Percentiles rank a stretch among this genome's conserved stretches.
phyloP scores from a whole-genome alignment of 163 green algal genomes.

The Volvox carteri region DNA sequence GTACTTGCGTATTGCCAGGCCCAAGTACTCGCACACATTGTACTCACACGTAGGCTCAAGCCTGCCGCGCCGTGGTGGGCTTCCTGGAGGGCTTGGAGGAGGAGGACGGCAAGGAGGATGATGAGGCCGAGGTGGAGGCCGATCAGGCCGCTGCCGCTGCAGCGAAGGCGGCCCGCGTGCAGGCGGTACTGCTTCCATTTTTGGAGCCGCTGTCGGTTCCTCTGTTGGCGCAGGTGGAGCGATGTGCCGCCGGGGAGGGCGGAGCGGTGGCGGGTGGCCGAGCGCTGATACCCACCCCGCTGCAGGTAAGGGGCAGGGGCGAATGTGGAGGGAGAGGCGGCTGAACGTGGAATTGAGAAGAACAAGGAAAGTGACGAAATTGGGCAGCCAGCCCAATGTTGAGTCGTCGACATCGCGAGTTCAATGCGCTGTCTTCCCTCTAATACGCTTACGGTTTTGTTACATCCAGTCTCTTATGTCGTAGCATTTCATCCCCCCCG shows the following conservation, averaged over 20 bases:
- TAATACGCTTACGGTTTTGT: no score
- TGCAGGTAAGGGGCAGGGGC: conserved; percentile 6
- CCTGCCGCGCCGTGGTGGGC: conserved; percentile 95
- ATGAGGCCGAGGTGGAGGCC: neutral
- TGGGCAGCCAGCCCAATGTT: no score
- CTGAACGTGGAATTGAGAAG: no score
- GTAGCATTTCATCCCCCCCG: no score
- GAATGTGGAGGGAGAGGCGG: no score
- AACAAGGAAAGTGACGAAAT: no score
- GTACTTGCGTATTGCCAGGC: neutral
- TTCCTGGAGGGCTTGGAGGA: conserved; percentile 88
- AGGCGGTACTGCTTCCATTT: conserved; percentile 89
- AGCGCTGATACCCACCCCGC: conserved; percentile 28
- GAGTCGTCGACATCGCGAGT: no score
- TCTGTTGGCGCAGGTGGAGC: conserved; percentile 39
- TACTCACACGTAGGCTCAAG: conserved; percentile 83
- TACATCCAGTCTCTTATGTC: no score
- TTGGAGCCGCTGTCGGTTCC: conserved; percentile 84
- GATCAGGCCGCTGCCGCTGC: conserved; percentile 8
- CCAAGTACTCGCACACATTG: no score
- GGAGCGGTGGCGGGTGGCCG: conserved; percentile 31
- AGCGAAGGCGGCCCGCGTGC: no score
- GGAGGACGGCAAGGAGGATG: neutral
- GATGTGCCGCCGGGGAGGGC: conserved; percentile 18
- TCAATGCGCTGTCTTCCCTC: no score